phyloP scores from a whole-genome alignment of 495 filamentous ascomycete species.

The Penicillium egyptiacum region DNA sequence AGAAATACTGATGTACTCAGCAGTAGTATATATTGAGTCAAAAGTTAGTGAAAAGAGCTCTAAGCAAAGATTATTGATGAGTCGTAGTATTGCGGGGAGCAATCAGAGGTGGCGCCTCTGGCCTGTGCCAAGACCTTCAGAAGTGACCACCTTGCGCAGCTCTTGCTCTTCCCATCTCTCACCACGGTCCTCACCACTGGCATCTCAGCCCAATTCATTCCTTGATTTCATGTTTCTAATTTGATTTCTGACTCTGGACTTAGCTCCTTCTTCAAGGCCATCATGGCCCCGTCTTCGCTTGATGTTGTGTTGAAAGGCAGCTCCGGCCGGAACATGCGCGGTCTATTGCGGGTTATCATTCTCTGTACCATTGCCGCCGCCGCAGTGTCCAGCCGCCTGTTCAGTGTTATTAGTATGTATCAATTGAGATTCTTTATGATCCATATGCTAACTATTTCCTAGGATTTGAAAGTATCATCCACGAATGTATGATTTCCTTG shows the following conservation, averaged over 20 bases:
- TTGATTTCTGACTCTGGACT: constrained; percentile 32
- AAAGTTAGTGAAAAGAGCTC: not conserved
- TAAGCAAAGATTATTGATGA: constrained; percentile 14
- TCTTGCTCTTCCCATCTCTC: constrained; percentile 35
- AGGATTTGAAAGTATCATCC: constrained; percentile 99
- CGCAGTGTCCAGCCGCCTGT: constrained; percentile 90
- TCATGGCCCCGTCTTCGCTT: constrained; percentile 54
- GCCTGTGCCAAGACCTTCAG: constrained; percentile 34
- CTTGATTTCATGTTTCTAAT: constrained; percentile 33
- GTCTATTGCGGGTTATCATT: constrained; percentile 87
- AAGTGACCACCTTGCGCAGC: constrained; percentile 54
- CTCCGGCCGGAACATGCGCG: constrained; percentile 73
- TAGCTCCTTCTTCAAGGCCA: constrained; percentile 43
- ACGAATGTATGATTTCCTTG: constrained; percentile 77
- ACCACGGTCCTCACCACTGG: constrained; percentile 26
- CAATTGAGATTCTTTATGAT: not conserved
- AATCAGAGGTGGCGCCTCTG: constrained; percentile 35
- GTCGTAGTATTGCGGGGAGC: constrained; percentile 34
- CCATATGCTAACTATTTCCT: constrained; percentile 17
- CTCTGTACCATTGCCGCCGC: constrained; percentile 88
- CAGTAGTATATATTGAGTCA: not conserved
- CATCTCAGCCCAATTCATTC: constrained; percentile 41
- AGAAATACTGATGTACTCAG: not conserved
- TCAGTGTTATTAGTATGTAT: constrained; percentile 92
- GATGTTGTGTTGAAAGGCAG: constrained; percentile 65